Percentiles rank a stretch among this genome's conserved stretches.
These are phyloP conservation scores for Stenocarpella maydis DNA, from an alignment of 2,329 filamentous ascomycete genomes.

Conservation along the genomic window DNA sequence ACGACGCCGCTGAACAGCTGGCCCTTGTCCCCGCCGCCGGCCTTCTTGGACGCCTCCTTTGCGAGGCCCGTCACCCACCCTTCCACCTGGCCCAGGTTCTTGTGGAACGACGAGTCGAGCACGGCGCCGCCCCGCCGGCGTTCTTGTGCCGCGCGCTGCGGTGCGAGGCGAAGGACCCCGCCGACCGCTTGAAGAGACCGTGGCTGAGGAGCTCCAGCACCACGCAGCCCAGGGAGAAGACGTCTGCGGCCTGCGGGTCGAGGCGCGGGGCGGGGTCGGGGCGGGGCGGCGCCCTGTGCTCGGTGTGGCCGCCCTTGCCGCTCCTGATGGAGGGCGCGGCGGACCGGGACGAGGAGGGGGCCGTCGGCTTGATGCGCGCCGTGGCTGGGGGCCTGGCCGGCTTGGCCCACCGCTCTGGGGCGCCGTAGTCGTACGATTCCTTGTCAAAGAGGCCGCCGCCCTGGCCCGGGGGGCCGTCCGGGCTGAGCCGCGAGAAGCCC, in stretches of 20 bases:
- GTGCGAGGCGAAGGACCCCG: constrained; percentile 71
- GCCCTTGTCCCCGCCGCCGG: constrained; percentile 45
- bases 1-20: constrained; percentile 58
- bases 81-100: constrained; percentile 73
- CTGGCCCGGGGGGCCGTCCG: constrained; percentile 50
- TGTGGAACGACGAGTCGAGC: constrained; percentile 76
- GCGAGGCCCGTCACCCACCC: constrained; percentile 71
- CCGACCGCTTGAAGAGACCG: constrained; percentile 69
- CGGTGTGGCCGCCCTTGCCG: constrained; percentile 45
- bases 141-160: constrained; percentile 71
- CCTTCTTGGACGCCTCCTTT: constrained; percentile 62
- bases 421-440: constrained; percentile 76
- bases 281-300: constrained; percentile 36
- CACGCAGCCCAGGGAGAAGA: constrained; percentile 78
- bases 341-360: constrained; percentile 43
- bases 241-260: constrained; percentile 68
- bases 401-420: constrained; percentile 70
- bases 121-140: constrained; percentile 65
- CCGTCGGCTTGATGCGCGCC: constrained; percentile 43
- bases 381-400: constrained; percentile 43
- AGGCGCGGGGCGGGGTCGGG: constrained; percentile 51
- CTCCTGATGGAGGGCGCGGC: constrained; percentile 45
- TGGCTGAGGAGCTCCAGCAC: constrained; percentile 77
- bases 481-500: constrained; percentile 63
- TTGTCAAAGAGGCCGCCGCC: constrained; percentile 66